Conservation (phyloP, 148 eudicot genomes). For the Rhododendron griersonianum region DNA sequence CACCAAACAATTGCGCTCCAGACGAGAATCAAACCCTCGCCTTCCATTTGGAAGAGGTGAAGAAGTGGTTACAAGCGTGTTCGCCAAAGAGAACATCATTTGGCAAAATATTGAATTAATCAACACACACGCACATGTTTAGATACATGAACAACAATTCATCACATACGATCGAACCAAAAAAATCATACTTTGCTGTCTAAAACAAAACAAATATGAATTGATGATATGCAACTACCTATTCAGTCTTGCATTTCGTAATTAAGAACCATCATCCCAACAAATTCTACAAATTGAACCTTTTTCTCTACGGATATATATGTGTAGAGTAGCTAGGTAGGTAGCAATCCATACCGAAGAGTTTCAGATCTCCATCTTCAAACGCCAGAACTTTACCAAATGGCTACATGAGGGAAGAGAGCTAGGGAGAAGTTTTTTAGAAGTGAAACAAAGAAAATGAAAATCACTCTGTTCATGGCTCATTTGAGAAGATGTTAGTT, state of each 20-base stretch:
- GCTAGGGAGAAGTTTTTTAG: background rate
- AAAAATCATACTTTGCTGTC: too few species aligned
- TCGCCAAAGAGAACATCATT: background rate
- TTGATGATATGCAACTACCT: background rate
- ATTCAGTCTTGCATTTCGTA: background rate
- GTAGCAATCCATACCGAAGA: slow-evolving; percentile 25
- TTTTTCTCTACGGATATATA: background rate
- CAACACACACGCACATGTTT: too few species aligned
- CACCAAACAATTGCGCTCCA: background rate
- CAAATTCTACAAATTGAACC: background rate
- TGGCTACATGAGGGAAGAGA: slow-evolving; percentile 23
- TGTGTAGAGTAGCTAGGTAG: background rate
- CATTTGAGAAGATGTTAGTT: background rate
- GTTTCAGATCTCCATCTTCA: slow-evolving; percentile 41
- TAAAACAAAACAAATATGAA: background rate
- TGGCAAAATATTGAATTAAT: background rate
- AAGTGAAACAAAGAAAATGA: background rate
- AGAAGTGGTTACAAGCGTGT: too few species aligned
- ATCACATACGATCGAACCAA: too few species aligned
- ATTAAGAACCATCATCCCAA: background rate
- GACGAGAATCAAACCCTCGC: background rate
- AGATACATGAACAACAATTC: too few species aligned
- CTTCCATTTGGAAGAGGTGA: background rate
- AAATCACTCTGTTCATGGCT: background rate
- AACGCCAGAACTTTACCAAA: slow-evolving; percentile 44